Evolutionary conservation across 495 filamentous ascomycete genomes (phyloP).

Genomic region (Penicillium maclennaniae): DNA sequence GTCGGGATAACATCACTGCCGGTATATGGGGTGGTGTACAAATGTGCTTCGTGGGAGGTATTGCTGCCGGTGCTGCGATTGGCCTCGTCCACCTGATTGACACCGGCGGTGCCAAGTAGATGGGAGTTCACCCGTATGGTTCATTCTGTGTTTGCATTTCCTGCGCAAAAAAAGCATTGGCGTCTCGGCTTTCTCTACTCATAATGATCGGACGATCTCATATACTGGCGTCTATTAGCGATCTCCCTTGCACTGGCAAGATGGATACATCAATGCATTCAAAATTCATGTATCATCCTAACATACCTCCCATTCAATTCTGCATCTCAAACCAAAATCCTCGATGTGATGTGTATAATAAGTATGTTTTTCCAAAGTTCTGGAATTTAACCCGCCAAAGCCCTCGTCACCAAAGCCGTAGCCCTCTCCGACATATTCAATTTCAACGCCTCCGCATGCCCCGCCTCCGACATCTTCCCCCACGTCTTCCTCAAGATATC

Average conservation of each 20-base stretch:
- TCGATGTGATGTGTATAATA: too few species aligned
- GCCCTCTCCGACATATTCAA: constrained; percentile 60
- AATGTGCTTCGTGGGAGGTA: constrained; percentile 63
- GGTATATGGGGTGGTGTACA: constrained; percentile 51
- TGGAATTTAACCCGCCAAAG: constrained; percentile 42
- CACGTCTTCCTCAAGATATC: constrained; percentile 76
- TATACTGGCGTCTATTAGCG: background rate
- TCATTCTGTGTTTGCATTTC: background rate
- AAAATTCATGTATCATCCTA: background rate
- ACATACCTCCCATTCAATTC: background rate
- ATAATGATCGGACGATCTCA: background rate
- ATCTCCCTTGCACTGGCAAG: background rate
- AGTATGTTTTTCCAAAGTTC: background rate
- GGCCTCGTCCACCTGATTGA: constrained; percentile 51
- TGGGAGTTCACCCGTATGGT: background rate
- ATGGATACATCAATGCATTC: background rate
- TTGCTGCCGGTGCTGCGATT: constrained; percentile 64
- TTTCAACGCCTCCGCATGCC: constrained; percentile 62
- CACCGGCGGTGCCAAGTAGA: constrained; percentile 15
- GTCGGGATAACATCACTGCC: constrained; percentile 37
- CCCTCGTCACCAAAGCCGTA: constrained; percentile 58
- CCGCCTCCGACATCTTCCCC: constrained; percentile 71
- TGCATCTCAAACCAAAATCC: background rate
- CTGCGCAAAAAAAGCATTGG: background rate
- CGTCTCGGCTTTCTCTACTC: background rate